Evolutionary conservation across 108 stramenopile genomes (phyloP).

Genomic region (Fragilaria radians): DNA sequence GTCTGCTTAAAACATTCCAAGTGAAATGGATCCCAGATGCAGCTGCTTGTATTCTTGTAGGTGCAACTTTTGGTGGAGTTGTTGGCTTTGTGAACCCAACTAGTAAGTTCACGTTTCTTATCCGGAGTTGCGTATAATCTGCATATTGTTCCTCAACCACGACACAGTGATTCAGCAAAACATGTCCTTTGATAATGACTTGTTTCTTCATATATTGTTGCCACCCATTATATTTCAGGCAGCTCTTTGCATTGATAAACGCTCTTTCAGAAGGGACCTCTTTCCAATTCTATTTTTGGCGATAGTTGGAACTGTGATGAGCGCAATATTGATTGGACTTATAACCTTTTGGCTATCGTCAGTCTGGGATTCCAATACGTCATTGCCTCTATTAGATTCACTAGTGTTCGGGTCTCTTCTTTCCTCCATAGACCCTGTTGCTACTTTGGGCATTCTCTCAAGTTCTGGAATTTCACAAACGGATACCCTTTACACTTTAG

Average conservation of each 20-base stretch:
- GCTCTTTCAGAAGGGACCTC: slow-evolving; percentile 61
- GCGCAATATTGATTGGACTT: slow-evolving; percentile 60
- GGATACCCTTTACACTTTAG: slow-evolving; percentile 51
- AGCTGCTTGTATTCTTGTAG: slow-evolving; percentile 73
- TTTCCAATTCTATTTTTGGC: slow-evolving; percentile 78
- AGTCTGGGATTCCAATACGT: slow-evolving; percentile 11
- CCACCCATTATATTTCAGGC: slow-evolving; percentile 89
- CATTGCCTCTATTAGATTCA: slow-evolving; percentile 30
- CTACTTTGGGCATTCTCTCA: slow-evolving; percentile 41
- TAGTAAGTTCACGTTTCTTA: slow-evolving; percentile 3
- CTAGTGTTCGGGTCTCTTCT: slow-evolving; percentile 52
- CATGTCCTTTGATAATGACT: slow-evolving; percentile 70
- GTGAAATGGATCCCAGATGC: slow-evolving; percentile 77
- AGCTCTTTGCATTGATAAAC: slow-evolving; percentile 62
- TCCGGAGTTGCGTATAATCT: too few relatives aligned
- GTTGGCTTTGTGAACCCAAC: slow-evolving; percentile 13
- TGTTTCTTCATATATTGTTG: slow-evolving; percentile 76
- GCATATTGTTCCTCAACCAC: too few relatives aligned
- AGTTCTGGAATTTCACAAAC: slow-evolving; percentile 32
- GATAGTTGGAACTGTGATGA: slow-evolving; percentile 63
- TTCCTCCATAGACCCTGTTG: slow-evolving; percentile 57
- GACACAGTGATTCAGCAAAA: slow-evolving; percentile 1
- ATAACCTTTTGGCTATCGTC: slow-evolving; percentile 4
- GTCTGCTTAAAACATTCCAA: slow-evolving; percentile 35
- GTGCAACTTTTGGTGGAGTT: slow-evolving; percentile 32